These are phyloP conservation scores for Colletotrichum truncatum DNA, from an alignment of 2,329 filamentous ascomycete species.

Conservation along the genomic window DNA sequence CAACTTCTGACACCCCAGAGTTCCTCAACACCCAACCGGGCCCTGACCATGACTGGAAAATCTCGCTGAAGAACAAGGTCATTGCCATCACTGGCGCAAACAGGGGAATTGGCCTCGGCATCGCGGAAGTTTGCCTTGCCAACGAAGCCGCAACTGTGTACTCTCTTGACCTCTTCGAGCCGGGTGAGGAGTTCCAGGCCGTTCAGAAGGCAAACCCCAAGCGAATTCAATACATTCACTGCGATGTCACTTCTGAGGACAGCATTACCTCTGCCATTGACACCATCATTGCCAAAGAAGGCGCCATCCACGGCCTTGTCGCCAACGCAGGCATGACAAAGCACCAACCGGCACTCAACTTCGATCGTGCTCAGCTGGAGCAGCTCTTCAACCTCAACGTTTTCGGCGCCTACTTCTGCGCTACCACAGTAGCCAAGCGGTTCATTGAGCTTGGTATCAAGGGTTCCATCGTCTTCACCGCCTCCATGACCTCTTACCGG, in stretches of 20 bases:
- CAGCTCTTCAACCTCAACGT: slow-evolving; percentile 51
- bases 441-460: slow-evolving; percentile 45
- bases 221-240: slow-evolving; percentile 54
- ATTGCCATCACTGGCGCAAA: slow-evolving; percentile 53
- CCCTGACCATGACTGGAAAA: slow-evolving; percentile 44
- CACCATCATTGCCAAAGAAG: slow-evolving; percentile 44
- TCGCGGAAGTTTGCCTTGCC: slow-evolving; percentile 55
- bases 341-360: slow-evolving; percentile 46
- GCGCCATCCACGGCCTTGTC: slow-evolving; percentile 48
- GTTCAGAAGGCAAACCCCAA: slow-evolving; percentile 48
- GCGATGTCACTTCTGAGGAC: slow-evolving; percentile 54
- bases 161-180: slow-evolving; percentile 39
- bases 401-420: slow-evolving; percentile 54
- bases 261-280: slow-evolving; percentile 51
- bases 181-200: slow-evolving; percentile 34
- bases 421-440: slow-evolving; percentile 51
- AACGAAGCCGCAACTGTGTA: slow-evolving; percentile 49
- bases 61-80: slow-evolving; percentile 46
- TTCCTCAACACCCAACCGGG: slow-evolving; percentile 44
- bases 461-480: slow-evolving; percentile 54
- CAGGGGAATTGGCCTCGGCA: slow-evolving; percentile 54
- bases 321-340: slow-evolving; percentile 22
- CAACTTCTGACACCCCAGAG: background rate
- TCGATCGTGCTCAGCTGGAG: slow-evolving; percentile 33
- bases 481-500: slow-evolving; percentile 57